phyloP scores from a whole-genome alignment of 768 basidiomycete genomes.

The Amanita pallidorosea region DNA sequence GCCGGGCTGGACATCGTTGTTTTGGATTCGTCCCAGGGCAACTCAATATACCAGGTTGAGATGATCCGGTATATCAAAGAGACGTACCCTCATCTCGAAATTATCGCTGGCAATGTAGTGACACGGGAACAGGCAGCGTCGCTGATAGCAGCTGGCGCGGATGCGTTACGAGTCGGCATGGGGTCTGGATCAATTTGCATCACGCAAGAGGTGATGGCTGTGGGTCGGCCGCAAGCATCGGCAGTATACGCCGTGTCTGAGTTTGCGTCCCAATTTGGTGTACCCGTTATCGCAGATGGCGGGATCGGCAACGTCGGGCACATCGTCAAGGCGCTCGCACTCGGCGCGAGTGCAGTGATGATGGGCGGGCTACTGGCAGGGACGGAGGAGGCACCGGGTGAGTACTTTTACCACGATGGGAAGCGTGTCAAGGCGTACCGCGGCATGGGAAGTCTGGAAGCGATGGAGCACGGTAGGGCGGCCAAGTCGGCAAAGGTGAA shows the following conservation, averaged over 20 bases:
- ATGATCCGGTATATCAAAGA: conserved; percentile 92
- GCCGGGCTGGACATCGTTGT: conserved; percentile 94
- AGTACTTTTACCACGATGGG: conserved; percentile 99
- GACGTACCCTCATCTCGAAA: conserved; percentile 77
- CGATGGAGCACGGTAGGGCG: conserved; percentile 73
- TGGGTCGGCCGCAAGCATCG: conserved; percentile 94
- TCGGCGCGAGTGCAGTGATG: conserved; percentile 96
- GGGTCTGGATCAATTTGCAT: conserved; percentile 98
- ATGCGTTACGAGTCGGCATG: conserved; percentile 95
- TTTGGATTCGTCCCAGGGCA: conserved; percentile 94
- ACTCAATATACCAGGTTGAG: conserved; percentile 87
- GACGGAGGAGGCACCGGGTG: conserved; percentile 94
- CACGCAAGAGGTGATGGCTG: conserved; percentile 99
- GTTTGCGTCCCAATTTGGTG: conserved; percentile 86
- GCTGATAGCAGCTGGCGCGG: conserved; percentile 90
- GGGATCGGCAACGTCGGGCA: conserved; percentile 95
- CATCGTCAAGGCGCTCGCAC: conserved; percentile 90
- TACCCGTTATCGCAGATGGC: conserved; percentile 95
- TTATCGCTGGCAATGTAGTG: conserved; percentile 97
- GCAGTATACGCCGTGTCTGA: conserved; percentile 97
- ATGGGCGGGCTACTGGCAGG: conserved; percentile 96
- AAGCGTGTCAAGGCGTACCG: conserved; percentile 98
- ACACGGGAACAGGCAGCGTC: conserved; percentile 94
- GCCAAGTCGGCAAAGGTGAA: conserved; percentile 5
- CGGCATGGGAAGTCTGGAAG: conserved; percentile 95